phyloP scores from a whole-genome alignment of 371 early-diverging fungal species.

The Dichotomocladium elegans region DNA sequence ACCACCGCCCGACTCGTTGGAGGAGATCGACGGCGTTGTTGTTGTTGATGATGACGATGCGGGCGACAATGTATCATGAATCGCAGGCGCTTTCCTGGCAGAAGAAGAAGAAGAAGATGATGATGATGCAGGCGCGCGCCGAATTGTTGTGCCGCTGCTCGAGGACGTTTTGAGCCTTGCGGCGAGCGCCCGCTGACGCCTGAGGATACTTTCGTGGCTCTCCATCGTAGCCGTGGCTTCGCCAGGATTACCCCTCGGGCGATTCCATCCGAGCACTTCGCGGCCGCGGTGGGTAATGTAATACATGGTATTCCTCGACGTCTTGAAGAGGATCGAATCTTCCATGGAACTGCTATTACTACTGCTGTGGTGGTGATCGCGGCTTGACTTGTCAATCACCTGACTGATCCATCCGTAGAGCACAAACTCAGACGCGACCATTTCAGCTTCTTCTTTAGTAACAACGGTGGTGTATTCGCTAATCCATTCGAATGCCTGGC shows the following conservation, averaged over 20 bases:
- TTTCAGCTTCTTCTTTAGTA: conserved; percentile 53
- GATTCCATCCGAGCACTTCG: conserved; percentile 51
- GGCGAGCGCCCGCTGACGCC: conserved; percentile 9
- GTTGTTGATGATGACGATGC: neutral
- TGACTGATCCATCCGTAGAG: conserved; percentile 54
- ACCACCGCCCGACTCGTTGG: no score
- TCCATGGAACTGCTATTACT: conserved; percentile 19
- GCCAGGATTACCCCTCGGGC: neutral
- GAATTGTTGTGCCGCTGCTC: neutral
- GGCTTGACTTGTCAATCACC: conserved; percentile 41
- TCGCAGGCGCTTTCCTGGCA: neutral
- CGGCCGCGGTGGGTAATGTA: conserved; percentile 56
- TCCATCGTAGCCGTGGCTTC: neutral
- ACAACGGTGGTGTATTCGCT: conserved; percentile 57
- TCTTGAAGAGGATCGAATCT: conserved; percentile 34
- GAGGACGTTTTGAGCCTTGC: neutral
- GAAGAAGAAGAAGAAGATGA: neutral
- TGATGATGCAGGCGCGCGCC: neutral
- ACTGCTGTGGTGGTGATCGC: no score
- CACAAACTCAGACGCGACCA: conserved; percentile 55
- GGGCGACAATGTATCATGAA: neutral
- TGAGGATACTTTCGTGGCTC: conserved; percentile 3
- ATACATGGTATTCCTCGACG: conserved; percentile 47
- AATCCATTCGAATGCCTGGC: conserved; percentile 58
- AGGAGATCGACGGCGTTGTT: conserved; percentile 9